A percentile compares a stretch with the other conserved stretches of the same genome.
These are phyloP conservation scores for Radiomyces spectabilis DNA, from an alignment of 192 early-diverging fungal species.

Conservation along the genomic window DNA sequence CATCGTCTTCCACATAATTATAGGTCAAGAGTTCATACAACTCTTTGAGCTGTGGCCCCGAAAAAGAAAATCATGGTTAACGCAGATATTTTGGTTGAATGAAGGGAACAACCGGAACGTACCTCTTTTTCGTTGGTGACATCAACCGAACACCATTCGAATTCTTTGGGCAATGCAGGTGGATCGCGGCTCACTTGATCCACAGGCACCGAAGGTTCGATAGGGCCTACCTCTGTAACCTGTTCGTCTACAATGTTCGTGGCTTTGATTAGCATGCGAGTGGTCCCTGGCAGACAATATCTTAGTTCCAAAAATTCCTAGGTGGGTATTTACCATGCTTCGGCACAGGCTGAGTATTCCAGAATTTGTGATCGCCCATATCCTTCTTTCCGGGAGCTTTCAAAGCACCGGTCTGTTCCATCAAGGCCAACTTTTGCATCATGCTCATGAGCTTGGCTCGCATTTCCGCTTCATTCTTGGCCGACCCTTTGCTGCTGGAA, in stretches of 20 bases:
- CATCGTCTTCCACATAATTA: slow-evolving; percentile 98
- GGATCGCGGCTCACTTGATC: slow-evolving; percentile 79
- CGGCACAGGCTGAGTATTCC: slow-evolving; percentile 95
- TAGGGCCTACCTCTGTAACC: slow-evolving; percentile 66
- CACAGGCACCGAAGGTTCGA: slow-evolving; percentile 67
- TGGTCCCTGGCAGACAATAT: no score
- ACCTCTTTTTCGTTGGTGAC: slow-evolving; percentile 68
- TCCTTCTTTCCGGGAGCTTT: slow-evolving; percentile 31
- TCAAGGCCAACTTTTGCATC: slow-evolving; percentile 15
- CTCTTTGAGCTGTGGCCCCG: slow-evolving; percentile 56
- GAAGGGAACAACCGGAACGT: not conserved
- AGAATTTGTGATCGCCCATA: slow-evolving; percentile 78
- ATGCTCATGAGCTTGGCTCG: slow-evolving; percentile 8
- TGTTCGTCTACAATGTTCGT: slow-evolving; percentile 47
- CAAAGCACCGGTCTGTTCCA: slow-evolving; percentile 11
- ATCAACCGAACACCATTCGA: slow-evolving; percentile 85
- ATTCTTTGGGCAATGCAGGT: slow-evolving; percentile 78
- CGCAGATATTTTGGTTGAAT: not conserved
- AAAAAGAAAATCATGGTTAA: not conserved
- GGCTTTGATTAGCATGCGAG: no score
- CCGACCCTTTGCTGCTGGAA: not conserved
- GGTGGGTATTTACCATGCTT: slow-evolving; percentile 45
- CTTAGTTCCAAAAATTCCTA: not conserved
- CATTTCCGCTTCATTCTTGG: slow-evolving; percentile 7
- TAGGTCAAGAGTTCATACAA: slow-evolving; percentile 82